Evolutionary conservation across 139 green algal genomes (phyloP), one percentile per base, ranked within the genome.

Genomic region (Tetradesmus obliquus): DNA sequence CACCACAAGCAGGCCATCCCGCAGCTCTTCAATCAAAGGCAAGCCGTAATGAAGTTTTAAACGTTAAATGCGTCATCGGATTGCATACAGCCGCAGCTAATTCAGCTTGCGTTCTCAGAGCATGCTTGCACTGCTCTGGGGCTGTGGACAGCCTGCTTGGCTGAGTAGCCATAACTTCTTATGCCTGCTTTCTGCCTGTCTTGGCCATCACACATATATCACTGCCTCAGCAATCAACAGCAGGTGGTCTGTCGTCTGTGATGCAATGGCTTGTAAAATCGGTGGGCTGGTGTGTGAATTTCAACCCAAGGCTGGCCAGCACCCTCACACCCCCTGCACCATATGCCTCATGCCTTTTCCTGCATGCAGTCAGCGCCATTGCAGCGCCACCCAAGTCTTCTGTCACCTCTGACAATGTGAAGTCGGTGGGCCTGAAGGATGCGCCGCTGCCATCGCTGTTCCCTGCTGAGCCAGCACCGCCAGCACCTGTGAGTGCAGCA

Each of bases 381-480:
- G 88, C 88, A 54, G 72, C 88, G 19, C 54, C 88, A 22, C 20
- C 69, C 19, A 90, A 84, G 87, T 22, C 87, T 3, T 22, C 88
- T 15, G 88, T 91, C 53, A 91, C 32, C 53, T 20, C 79, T 54
- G 19, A 19, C 19, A 91, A 87, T 55, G 86, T 90, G 32, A 86
- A 90, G 45, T 94, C 97, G 15, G 97, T 98, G 32, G 96, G 93
- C 4, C 92, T 96, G 60, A 99, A 98, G 92, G 97, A 99, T 89
- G 97, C 95, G 12, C 97, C 97, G 0, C 93, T 99, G 81, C 92
- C 90, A 17, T 98, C 97, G 5, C 93, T 99, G 7, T 99, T 97
- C 84, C 97, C 97, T 51, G 94, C 96, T 55, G 97, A 97, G 92
- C 96, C 96, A 6, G 74, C 62, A 19, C 80, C 91, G 13, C 95